Base-by-base conservation (phyloP, 805 yeast genomes). In the Myxozyma sirexii region DNA sequence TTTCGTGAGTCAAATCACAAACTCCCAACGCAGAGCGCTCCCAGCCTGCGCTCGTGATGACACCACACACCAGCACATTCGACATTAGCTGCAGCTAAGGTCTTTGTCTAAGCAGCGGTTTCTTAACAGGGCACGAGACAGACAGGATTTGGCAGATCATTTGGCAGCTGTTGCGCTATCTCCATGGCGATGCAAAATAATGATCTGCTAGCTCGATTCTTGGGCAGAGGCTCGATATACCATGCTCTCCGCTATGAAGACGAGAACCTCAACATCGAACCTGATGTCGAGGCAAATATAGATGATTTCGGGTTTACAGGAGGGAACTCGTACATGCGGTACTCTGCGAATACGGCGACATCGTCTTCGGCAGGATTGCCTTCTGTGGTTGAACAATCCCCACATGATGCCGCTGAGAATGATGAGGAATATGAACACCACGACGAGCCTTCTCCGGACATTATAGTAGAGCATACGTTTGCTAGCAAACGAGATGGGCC, bases 181-280 rank as follows among this genome's bases (percentile, higher is more conserved):
- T n/a, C 21, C 21, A 56, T 26, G 27, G 49, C 38, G 49, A 54
- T 43, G 46, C 44, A 27, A 19, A 56, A 56, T 41, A 56, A 54
- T 43, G 62, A 58, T 45, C 23, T 62, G 38, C 52, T 65, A 26
- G 43, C 65, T 12, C 63, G 63, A 12, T 48, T 65, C 41, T 54
- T 65, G 42, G 68, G 68, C 33, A 53, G 56, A 26, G 68, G 58
- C 8, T 65, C 68, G 8, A 55, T 65, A 15, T 65, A 65, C 50
- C 68, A 65, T 24, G 54, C 63, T 3, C 62, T 65, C n/a, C 54
- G 54, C 31, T 48, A 42, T 8, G 60, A 65, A 29, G 67, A 58
- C 33, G 64, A 61, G 49, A 47, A 53, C 24, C 33, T 54, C 15
- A 48, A 52, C 37, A 23, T 15, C 15, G 62, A 52, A 29, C 58